phyloP scores from a whole-genome alignment of 371 early-diverging fungal species.

The Dinochytrium kinnereticum region DNA sequence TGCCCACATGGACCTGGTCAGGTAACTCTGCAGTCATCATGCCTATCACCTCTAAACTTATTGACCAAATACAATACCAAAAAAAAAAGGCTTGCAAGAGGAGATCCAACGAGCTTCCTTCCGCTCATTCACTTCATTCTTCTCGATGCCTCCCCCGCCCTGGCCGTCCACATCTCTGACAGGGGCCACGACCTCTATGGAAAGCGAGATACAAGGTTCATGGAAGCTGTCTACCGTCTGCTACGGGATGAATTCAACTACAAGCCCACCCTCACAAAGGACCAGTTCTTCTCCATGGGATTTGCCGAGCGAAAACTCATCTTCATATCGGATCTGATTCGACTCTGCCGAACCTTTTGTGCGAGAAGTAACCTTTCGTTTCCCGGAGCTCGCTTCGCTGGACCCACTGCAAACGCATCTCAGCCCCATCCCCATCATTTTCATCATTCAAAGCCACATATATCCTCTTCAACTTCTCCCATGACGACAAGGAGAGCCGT shows the following conservation, averaged over 20 bases:
- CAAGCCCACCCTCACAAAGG: conserved; percentile 44
- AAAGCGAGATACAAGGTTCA: conserved; percentile 52
- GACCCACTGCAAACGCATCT: neutral
- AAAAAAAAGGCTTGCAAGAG: conserved; percentile 34
- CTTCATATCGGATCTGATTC: conserved; percentile 45
- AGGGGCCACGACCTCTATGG: conserved; percentile 48
- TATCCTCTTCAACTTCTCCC: conserved; percentile 4
- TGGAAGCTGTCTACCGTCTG: conserved; percentile 50
- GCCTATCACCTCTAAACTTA: neutral
- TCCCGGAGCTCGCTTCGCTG: conserved; percentile 4
- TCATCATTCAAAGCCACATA: neutral
- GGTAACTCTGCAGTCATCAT: conserved; percentile 20
- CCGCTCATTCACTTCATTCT: conserved; percentile 55
- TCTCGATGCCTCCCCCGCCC: conserved; percentile 44
- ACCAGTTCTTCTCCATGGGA: conserved; percentile 56
- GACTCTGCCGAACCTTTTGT: conserved; percentile 18
- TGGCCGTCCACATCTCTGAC: conserved; percentile 41
- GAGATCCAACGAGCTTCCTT: conserved; percentile 52
- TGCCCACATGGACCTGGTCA: conserved; percentile 34
- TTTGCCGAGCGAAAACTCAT: conserved; percentile 59
- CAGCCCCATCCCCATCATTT: neutral
- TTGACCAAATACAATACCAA: neutral
- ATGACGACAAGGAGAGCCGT: neutral
- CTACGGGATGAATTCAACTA: conserved; percentile 57
- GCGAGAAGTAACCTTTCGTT: neutral